Evolutionary conservation across 352 stramenopile species (phyloP), one percentile per base, ranked within the genome.

Genomic region (Pythium myriotylum): DNA sequence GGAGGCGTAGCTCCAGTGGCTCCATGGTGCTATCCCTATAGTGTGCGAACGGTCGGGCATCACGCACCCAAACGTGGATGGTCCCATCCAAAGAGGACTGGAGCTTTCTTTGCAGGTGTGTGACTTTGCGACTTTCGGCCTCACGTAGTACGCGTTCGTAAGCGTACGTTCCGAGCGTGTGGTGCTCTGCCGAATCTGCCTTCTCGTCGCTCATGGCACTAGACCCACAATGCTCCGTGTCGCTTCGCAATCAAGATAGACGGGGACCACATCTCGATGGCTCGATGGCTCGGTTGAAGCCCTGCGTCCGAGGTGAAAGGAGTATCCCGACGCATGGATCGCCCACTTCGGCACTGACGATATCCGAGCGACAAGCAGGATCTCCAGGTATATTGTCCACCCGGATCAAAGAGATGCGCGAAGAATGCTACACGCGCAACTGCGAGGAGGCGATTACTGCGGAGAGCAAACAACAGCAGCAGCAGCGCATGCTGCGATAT

Each of bases 21-120:
- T 68, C 79, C 55, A 90, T 45, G 9, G 56, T n/a, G 37, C 78
- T 84, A 0, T 82, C 73, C 22, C 67, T 45, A 19, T 72, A 76
- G 22, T 87, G 76, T 6, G 63, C 70, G 35, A 86, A 87, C 1
- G 68, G 54, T 6, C 79, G 67, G 9, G 81, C 79, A 42, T 91
- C 81, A 7, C 67, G 75, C 1, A 91, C 74, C 81, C 79, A 91
- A 4, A 91, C 47, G 43, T 84, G 76, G 32, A 86, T 62, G n/a
- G 76, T 48, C 6, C 61, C 54, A 24, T 79, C 70, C 19, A 89
- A 56, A 6, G 54, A 54, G 3, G 33, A 26, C 7, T 41, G 37
- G 37, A 70, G 37, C 7, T 41, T 54, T 27, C 46, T 43, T 49
- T 69, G 35, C 19, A 78, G 65, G n/a, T 46, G 68, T 39, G 72